Evolutionary conservation across 2,329 filamentous ascomycete genomes (phyloP).

Genomic region (Cytospora mali): DNA sequence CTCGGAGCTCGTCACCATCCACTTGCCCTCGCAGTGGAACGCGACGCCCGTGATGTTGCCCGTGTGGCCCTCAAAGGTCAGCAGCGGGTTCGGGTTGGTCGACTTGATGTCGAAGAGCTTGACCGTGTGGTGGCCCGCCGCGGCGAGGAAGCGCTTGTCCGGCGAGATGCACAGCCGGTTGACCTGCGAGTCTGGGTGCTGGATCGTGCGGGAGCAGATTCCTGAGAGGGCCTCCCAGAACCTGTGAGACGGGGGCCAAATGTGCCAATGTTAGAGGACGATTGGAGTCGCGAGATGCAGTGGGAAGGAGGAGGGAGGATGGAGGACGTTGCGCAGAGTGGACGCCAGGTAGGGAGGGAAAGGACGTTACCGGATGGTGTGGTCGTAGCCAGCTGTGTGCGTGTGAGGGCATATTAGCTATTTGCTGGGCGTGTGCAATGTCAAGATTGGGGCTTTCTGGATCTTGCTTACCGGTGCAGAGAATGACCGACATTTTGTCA

Average conservation of each 20-base stretch:
- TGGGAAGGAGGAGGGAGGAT: not conserved
- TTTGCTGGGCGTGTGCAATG: slow-evolving; percentile 7
- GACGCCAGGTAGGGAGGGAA: not conserved
- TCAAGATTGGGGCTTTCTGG: no score
- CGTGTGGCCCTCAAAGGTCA: slow-evolving; percentile 94
- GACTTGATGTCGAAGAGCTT: slow-evolving; percentile 99
- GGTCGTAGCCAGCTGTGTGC: slow-evolving; percentile 59
- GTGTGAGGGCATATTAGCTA: slow-evolving; percentile 28
- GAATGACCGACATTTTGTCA: slow-evolving; percentile 60
- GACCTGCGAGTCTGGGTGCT: slow-evolving; percentile 96
- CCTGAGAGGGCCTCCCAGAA: slow-evolving; percentile 99
- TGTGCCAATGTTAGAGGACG: slow-evolving; percentile 17
- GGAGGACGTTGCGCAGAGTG: slow-evolving; percentile 16
- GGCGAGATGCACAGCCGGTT: slow-evolving; percentile 98
- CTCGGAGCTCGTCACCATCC: slow-evolving; percentile 98
- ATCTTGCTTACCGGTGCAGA: slow-evolving; percentile 56
- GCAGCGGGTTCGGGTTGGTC: slow-evolving; percentile 89
- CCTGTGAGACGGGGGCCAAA: slow-evolving; percentile 48
- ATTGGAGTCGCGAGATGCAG: not conserved
- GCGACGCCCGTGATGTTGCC: slow-evolving; percentile 95
- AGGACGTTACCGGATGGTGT: slow-evolving; percentile 60
- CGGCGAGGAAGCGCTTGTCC: slow-evolving; percentile 93
- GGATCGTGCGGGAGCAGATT: slow-evolving; percentile 96
- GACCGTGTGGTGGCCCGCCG: slow-evolving; percentile 77
- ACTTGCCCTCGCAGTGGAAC: slow-evolving; percentile 98